phyloP scores from a whole-genome alignment of 1,284 basidiomycete species.

The Apiotrichum siamense region DNA sequence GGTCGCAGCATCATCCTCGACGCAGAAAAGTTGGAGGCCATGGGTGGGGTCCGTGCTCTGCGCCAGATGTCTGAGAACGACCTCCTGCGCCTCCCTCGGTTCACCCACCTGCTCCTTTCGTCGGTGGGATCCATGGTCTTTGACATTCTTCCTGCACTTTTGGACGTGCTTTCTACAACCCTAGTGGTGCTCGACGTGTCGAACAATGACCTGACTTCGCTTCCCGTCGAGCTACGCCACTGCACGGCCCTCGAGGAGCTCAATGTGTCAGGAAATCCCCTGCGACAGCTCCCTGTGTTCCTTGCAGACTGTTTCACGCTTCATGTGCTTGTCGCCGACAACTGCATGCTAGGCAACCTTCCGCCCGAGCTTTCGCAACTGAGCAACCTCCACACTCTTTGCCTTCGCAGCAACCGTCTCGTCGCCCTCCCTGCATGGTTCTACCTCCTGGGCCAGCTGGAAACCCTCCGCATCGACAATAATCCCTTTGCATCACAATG shows the following conservation, averaged over 20 bases:
- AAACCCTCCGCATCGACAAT: conserved; percentile 81
- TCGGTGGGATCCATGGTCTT: conserved; percentile 64
- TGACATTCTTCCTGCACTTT: conserved; percentile 59
- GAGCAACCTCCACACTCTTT: conserved; percentile 74
- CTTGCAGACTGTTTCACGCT: conserved; percentile 68
- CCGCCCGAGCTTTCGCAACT: conserved; percentile 63
- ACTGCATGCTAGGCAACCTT: conserved; percentile 69
- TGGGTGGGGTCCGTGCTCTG: conserved; percentile 36
- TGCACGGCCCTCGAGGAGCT: conserved; percentile 85
- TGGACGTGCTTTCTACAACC: conserved; percentile 66
- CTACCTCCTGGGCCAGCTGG: conserved; percentile 71
- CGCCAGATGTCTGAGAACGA: conserved; percentile 13
- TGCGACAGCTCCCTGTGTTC: conserved; percentile 76
- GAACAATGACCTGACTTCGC: conserved; percentile 69
- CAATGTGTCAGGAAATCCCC: conserved; percentile 83
- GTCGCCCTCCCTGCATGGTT: conserved; percentile 90
- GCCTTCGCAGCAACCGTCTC: conserved; percentile 79
- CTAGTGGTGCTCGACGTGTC: conserved; percentile 87
- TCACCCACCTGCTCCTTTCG: conserved; percentile 80
- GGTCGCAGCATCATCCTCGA: conserved; percentile 40
- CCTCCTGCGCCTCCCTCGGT: conserved; percentile 54
- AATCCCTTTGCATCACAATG: conserved; percentile 91
- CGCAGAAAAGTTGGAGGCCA: conserved; percentile 29
- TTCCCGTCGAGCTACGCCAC: conserved; percentile 70
- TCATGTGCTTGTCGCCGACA: conserved; percentile 82